These are phyloP conservation scores for Macaranga tanarius DNA, from an alignment of 441 rosid genomes.

Conservation along the genomic window DNA sequence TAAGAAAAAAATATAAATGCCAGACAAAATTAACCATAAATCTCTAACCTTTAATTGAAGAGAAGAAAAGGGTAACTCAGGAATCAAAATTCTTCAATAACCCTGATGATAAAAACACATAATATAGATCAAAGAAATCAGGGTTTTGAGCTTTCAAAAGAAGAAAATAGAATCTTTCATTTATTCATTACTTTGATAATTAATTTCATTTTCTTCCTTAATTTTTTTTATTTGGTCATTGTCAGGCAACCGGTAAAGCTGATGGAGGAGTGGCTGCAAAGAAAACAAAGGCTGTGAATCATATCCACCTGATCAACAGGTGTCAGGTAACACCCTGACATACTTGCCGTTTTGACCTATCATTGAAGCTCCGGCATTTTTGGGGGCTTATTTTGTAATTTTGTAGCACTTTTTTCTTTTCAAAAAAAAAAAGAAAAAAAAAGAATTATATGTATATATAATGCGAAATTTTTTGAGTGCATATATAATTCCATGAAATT, in stretches of 20 bases:
- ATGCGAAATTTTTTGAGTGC: too few species aligned
- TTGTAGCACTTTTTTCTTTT: background rate
- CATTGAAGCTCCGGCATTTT: background rate
- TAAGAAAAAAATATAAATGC: background rate
- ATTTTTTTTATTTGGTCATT: background rate
- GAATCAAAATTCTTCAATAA: conserved; percentile 18
- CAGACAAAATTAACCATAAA: background rate
- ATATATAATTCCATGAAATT: too few species aligned
- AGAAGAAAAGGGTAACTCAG: background rate
- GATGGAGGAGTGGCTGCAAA: background rate
- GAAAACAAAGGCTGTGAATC: background rate
- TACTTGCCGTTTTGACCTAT: background rate
- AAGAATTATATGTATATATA: too few species aligned
- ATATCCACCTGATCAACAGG: conserved; percentile 17
- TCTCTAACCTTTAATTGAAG: conserved; percentile 20
- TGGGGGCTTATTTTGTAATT: background rate
- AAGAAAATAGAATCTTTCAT: background rate
- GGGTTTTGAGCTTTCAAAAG: background rate
- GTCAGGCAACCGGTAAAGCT: conserved; percentile 7
- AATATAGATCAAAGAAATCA: background rate
- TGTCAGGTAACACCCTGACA: conserved; percentile 17
- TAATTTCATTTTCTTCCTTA: background rate
- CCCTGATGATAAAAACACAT: conserved; percentile 6
- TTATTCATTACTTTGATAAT: background rate
- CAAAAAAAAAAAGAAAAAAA: too few species aligned